Percentiles rank a stretch among this genome's conserved stretches.
These are phyloP conservation scores for Linnemannia hyalina DNA, from an alignment of 192 early-diverging fungal species.

Conservation along the genomic window DNA sequence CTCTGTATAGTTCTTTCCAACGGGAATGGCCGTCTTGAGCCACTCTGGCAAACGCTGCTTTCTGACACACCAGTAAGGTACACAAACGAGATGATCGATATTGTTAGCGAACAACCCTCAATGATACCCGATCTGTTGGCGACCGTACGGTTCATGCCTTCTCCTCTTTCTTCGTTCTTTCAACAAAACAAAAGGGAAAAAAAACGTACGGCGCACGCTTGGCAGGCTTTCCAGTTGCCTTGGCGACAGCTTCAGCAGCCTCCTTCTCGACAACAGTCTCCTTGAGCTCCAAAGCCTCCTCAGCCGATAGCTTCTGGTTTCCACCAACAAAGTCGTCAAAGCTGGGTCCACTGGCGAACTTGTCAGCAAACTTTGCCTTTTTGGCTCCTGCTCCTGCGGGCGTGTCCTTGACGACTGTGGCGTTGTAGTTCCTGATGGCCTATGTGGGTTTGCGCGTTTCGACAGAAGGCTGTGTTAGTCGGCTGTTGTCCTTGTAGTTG, in stretches of 20 bases:
- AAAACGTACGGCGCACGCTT: slow-evolving; percentile 43
- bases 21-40: slow-evolving; percentile 95
- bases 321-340: slow-evolving; percentile 72
- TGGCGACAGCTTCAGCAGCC: slow-evolving; percentile 44
- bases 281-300: slow-evolving; percentile 73
- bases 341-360: slow-evolving; percentile 59
- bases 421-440: slow-evolving; percentile 45
- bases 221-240: slow-evolving; percentile 32
- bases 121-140: neutral
- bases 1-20: slow-evolving; percentile 79
- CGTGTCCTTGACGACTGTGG: slow-evolving; percentile 43
- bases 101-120: neutral
- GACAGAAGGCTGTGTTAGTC: neutral
- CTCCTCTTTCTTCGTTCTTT: neutral
- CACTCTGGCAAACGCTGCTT: slow-evolving; percentile 86
- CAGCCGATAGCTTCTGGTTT: slow-evolving; percentile 63
- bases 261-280: slow-evolving; percentile 58
- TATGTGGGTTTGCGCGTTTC: neutral
- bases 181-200: neutral
- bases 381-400: slow-evolving; percentile 15
- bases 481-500: neutral
- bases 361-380: slow-evolving; percentile 61
- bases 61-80: slow-evolving; percentile 11
- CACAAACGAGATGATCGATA: neutral
- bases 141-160: neutral